Evolutionary conservation across 495 filamentous ascomycete genomes (phyloP), one percentile per base, ranked within the genome.

Genomic region (Hypoxylon subgilvum): DNA sequence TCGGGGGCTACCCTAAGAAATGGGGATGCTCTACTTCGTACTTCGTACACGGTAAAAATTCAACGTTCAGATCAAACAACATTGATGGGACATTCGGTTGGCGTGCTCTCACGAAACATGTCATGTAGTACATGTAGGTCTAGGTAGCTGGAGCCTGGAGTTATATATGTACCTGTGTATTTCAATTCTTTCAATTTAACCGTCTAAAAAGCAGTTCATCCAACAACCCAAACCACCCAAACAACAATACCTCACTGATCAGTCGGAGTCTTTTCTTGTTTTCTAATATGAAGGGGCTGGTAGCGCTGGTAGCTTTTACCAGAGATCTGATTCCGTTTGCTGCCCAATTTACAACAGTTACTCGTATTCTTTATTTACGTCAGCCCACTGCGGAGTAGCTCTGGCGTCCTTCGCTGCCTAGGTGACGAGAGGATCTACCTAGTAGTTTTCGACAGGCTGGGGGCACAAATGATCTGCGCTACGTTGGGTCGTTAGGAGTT

Each of bases 401-500:
- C 61, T 40, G 14, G 52, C 61, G 17, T 39, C 35, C 43, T 61
- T 66, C 53, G 61, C 63, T 58, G 47, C n/a, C n/a, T n/a, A n/a
- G 70, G 68, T 43, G 61, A 68, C 65, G 59, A n/a, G n/a, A n/a
- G n/a, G n/a, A 60, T 58, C 49, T 53, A 32, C 8, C 23, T 27
- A 8, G 3, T 8, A 27, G 47, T 42, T 41, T 52, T 14, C 40
- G 9, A 48, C 42, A 36, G 35, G 4, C 13, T 39, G 34, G n/a
- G 32, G 21, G 30, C 39, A 48, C 35, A 31, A n/a, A 52, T 58
- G 47, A 44, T 48, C 31, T 48, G 38, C 48, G 36, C 35, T 53
- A 41, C 38, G n/a, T 42, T 35, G 32, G 36, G 43, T 54, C 35
- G 38, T 32, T 41, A 63, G 13, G 38, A 40, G 34, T 57, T 57